phyloP scores from a whole-genome alignment of 1,284 basidiomycete species.

The Singerocomus rubriflavus region DNA sequence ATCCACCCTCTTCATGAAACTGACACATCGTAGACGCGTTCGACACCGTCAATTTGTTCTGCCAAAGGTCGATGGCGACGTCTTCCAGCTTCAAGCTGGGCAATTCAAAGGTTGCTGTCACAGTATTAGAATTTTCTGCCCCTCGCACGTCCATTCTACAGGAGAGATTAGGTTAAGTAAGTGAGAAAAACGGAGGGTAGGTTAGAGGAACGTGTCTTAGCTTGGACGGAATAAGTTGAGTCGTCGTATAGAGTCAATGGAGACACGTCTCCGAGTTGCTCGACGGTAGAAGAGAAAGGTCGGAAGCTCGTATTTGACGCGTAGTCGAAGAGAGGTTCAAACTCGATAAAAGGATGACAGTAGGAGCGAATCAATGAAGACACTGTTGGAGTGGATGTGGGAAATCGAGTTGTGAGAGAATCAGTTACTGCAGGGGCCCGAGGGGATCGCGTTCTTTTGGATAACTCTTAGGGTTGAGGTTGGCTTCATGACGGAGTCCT shows the following conservation, averaged over 20 bases:
- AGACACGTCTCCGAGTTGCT: background rate
- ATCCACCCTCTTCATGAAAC: background rate
- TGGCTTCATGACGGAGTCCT: too few relatives aligned
- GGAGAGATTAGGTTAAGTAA: background rate
- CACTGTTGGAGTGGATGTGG: too few relatives aligned
- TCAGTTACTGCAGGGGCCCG: too few relatives aligned
- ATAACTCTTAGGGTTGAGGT: too few relatives aligned
- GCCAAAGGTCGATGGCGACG: conserved; percentile 39
- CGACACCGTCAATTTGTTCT: conserved; percentile 33
- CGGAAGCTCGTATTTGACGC: conserved; percentile 30
- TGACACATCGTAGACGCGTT: conserved; percentile 28
- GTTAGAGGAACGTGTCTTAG: background rate
- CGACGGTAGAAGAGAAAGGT: background rate
- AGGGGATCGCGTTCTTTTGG: too few relatives aligned
- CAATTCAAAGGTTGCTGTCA: conserved; percentile 41
- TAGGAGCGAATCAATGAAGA: too few relatives aligned
- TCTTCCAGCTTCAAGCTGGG: conserved; percentile 42
- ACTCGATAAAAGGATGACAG: conserved; percentile 37
- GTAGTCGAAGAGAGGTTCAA: conserved; percentile 46
- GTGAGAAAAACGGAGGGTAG: fast-evolving
- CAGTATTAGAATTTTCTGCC: conserved; percentile 33
- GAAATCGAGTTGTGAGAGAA: too few relatives aligned
- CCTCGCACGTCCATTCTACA: conserved; percentile 44
- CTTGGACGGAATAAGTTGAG: conserved; percentile 4
- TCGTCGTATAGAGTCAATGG: background rate